phyloP scores from a whole-genome alignment of 1,284 basidiomycete species.

The Ceratobasidium sp. region DNA sequence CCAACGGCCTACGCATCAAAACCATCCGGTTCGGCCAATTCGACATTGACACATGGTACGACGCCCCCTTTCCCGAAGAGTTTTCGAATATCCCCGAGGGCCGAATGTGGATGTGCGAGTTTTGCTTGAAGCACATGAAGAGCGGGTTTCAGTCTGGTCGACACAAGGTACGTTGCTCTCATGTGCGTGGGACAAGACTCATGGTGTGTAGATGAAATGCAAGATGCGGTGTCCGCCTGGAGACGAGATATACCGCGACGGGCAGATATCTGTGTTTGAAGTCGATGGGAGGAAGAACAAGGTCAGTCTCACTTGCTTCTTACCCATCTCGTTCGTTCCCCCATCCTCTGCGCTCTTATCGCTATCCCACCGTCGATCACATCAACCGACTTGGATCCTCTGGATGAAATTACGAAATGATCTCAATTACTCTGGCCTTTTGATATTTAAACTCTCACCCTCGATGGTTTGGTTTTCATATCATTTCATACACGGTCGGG shows the following conservation, averaged over 20 bases:
- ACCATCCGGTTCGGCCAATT: slow-evolving; percentile 91
- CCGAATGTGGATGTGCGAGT: slow-evolving; percentile 94
- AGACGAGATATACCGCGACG: slow-evolving; percentile 97
- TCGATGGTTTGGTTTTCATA: background rate
- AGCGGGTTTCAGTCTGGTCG: slow-evolving; percentile 85
- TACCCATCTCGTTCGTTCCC: slow-evolving; percentile 31
- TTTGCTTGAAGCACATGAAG: slow-evolving; percentile 98
- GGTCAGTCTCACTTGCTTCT: slow-evolving; percentile 52
- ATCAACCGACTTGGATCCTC: slow-evolving; percentile 3
- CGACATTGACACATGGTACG: slow-evolving; percentile 98
- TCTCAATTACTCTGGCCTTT: background rate
- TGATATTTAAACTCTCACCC: slow-evolving; percentile 26
- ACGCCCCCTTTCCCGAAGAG: slow-evolving; percentile 98
- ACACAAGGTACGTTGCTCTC: slow-evolving; percentile 71
- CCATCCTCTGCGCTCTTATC: slow-evolving; percentile 10
- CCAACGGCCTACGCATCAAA: slow-evolving; percentile 68
- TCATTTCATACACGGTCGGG: background rate
- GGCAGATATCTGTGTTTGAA: slow-evolving; percentile 89
- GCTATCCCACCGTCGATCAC: slow-evolving; percentile 7
- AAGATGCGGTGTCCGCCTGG: slow-evolving; percentile 94
- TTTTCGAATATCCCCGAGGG: slow-evolving; percentile 93
- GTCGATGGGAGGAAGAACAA: slow-evolving; percentile 99
- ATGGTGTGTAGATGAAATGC: slow-evolving; percentile 78
- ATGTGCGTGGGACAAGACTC: too few relatives aligned
- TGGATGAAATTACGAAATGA: slow-evolving; percentile 11